phyloP scores from a whole-genome alignment of 768 basidiomycete genomes.

The Psilocybe azurescens region DNA sequence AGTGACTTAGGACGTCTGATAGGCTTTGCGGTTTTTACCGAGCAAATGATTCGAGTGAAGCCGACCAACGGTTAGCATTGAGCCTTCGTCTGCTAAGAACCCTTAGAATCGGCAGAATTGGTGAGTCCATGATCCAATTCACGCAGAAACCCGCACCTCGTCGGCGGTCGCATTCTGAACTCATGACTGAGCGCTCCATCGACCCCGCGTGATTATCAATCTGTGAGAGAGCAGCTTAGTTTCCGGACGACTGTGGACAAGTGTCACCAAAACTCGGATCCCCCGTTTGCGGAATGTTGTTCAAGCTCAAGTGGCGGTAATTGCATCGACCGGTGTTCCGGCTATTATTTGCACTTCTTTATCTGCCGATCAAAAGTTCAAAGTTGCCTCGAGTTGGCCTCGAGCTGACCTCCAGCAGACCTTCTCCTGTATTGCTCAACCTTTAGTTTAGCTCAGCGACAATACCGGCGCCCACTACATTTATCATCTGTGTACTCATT shows the following conservation, averaged over 20 bases:
- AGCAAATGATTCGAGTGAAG: too few species aligned
- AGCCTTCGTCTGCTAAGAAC: too few species aligned
- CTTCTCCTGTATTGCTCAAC: too few species aligned
- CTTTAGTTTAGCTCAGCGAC: too few species aligned
- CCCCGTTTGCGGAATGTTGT: background rate
- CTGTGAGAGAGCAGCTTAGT: conserved; percentile 1
- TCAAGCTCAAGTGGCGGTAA: conserved; percentile 7
- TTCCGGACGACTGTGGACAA: conserved; percentile 3
- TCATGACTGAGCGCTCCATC: background rate
- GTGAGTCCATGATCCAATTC: background rate
- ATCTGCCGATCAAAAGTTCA: background rate
- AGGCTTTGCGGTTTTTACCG: too few species aligned
- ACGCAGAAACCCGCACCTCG: background rate
- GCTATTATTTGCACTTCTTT: background rate
- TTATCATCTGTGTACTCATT: too few species aligned
- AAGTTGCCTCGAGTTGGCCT: background rate
- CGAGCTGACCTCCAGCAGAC: background rate
- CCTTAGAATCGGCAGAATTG: too few species aligned
- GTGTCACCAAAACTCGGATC: conserved; percentile 14
- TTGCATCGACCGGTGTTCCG: conserved; percentile 1
- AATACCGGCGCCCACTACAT: too few species aligned
- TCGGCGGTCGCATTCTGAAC: background rate
- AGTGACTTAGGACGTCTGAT: background rate
- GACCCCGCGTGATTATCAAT: background rate
- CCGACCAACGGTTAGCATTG: too few species aligned